A percentile compares a stretch with the other conserved stretches of the same genome.
Conservation (phyloP, 2,329 filamentous ascomycete genomes). For the Madurella mycetomatis region DNA sequence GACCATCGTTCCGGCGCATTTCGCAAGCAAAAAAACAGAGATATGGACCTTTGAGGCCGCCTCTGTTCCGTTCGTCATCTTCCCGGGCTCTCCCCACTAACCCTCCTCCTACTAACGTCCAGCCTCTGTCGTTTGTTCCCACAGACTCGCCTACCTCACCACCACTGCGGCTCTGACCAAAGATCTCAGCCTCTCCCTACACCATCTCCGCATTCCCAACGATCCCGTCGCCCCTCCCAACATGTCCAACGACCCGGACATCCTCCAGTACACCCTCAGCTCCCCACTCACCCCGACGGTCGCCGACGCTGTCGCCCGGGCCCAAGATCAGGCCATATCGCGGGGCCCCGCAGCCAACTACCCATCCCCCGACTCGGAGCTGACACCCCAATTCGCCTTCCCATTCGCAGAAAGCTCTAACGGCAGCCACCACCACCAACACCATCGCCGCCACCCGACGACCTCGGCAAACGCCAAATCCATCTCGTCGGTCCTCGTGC, state of each 20-base stretch:
- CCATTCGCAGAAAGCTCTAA: not conserved
- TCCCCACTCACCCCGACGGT: not conserved
- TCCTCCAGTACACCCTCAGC: not conserved
- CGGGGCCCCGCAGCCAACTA: no score
- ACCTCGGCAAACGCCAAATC: not conserved
- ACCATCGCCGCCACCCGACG: not conserved
- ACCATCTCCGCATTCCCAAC: slow-evolving; percentile 20
- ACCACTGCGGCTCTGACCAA: slow-evolving; percentile 22
- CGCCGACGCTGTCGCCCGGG: not conserved
- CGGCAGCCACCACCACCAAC: not conserved
- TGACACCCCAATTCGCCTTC: not conserved
- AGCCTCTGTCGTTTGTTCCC: not conserved
- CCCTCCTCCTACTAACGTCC: not conserved
- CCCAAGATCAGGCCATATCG: no score
- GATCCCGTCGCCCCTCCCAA: slow-evolving; percentile 2
- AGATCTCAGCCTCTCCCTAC: slow-evolving; percentile 28
- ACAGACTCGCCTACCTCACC: slow-evolving; percentile 27
- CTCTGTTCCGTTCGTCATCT: slow-evolving; percentile 25
- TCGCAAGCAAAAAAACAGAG: slow-evolving; percentile 29
- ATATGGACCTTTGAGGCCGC: slow-evolving; percentile 31
- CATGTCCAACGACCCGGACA: not conserved
- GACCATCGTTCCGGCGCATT: slow-evolving; percentile 19
- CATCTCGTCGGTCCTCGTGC: slow-evolving; percentile 30
- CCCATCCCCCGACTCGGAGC: not conserved
- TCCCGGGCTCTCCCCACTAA: not conserved